These are phyloP conservation scores for Vitis hybrid DNA, from an alignment of 177 flowering plant species.

Conservation along the genomic window DNA sequence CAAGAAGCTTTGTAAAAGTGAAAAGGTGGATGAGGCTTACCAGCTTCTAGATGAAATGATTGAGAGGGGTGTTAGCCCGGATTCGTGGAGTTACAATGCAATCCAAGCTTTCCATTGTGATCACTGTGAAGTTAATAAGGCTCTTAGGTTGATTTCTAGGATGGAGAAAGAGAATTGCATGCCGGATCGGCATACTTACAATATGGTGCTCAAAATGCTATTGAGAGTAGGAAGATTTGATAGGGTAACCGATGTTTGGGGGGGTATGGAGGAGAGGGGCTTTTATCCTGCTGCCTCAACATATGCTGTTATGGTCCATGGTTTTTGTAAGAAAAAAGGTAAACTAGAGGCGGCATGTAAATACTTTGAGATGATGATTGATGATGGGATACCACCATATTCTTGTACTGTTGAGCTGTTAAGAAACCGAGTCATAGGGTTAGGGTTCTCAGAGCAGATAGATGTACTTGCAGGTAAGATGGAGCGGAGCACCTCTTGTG, in stretches of 20 bases:
- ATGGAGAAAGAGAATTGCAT: slow-evolving; percentile 61
- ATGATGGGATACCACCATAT: slow-evolving; percentile 96
- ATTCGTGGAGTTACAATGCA: slow-evolving; percentile 81
- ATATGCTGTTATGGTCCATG: slow-evolving; percentile 87
- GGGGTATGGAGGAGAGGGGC: slow-evolving; percentile 56
- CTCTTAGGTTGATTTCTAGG: slow-evolving; percentile 56
- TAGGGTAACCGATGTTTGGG: slow-evolving; percentile 64
- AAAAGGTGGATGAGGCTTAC: slow-evolving; percentile 72
- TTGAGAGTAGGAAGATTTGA: slow-evolving; percentile 76
- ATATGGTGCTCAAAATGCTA: slow-evolving; percentile 82
- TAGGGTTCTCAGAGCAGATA: slow-evolving; percentile 45
- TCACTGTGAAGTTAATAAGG: slow-evolving; percentile 71
- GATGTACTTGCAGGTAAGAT: slow-evolving; percentile 73
- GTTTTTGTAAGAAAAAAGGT: slow-evolving; percentile 74
- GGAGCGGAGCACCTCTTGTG: slow-evolving; percentile 66
- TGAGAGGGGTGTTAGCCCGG: slow-evolving; percentile 56
- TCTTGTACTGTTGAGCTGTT: slow-evolving; percentile 56
- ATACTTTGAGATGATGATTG: slow-evolving; percentile 88
- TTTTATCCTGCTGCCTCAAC: slow-evolving; percentile 84
- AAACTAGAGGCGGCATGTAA: slow-evolving; percentile 79
- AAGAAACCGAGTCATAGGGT: slow-evolving; percentile 59
- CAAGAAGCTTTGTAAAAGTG: slow-evolving; percentile 59
- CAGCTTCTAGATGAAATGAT: slow-evolving; percentile 72
- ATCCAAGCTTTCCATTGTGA: slow-evolving; percentile 74
- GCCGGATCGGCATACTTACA: slow-evolving; percentile 76